A percentile compares a stretch with the other conserved stretches of the same genome.
These are phyloP conservation scores for Gentiana macrophylla DNA, from an alignment of 257 asterid genomes.

Conservation along the genomic window DNA sequence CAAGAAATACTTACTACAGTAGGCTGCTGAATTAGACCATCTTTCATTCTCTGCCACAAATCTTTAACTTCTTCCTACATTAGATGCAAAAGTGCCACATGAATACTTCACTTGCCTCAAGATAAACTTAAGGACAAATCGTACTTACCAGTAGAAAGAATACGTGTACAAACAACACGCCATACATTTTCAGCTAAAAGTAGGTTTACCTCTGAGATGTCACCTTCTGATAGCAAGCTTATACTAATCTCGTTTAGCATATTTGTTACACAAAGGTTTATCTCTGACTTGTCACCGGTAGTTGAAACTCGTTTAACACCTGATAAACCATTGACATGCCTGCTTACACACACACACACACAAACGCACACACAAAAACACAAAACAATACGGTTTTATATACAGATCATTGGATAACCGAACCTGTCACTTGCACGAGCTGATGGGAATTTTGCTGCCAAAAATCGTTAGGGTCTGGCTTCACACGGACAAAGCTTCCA, in stretches of 20 bases:
- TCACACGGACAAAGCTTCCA: constrained; percentile 63
- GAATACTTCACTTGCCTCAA: not conserved
- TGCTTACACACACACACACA: too few species aligned
- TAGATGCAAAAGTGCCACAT: not conserved
- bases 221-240: constrained; percentile 35
- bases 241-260: constrained; percentile 30
- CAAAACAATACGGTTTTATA: too few species aligned
- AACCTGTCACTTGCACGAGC: constrained; percentile 79
- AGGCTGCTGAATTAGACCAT: constrained; percentile 58
- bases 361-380: constrained; percentile 2
- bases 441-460: constrained; percentile 29
- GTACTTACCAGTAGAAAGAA: not conserved
- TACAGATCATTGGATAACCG: not conserved
- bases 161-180: not conserved
- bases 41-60: constrained; percentile 36
- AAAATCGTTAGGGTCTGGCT: constrained; percentile 36
- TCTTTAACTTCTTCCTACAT: constrained; percentile 71
- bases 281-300: constrained; percentile 23
- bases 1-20: constrained; percentile 43
- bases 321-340: constrained; percentile 12
- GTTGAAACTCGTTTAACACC: constrained; percentile 31
- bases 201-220: constrained; percentile 37
- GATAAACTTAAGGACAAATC: not conserved
- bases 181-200: not conserved
- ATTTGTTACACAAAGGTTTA: constrained; percentile 27